Base-by-base conservation (phyloP, 495 filamentous ascomycete species). In the Saxophila tyrrhenica region DNA sequence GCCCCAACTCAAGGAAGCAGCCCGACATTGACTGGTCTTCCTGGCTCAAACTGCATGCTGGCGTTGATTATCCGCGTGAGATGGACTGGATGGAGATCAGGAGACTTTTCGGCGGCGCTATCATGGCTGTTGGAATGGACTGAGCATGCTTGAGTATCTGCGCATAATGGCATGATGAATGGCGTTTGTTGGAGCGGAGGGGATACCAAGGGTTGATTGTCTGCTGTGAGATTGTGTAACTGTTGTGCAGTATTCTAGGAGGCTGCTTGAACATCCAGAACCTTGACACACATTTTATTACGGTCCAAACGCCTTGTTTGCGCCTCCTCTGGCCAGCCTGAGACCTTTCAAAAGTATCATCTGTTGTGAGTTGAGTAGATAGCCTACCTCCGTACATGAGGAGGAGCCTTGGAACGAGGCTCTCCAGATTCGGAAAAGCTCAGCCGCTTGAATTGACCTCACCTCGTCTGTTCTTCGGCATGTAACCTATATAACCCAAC, bases 71-170 rank as follows among this genome's bases (percentile, higher is more conserved):
- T 48, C 55, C 51, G 11, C 29, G 51, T 16, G 59, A 62, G 42
- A 25, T 58, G 24, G 55, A 55, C 1, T 58, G 59, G 59, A 54
- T 58, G 54, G 59, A 62, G 50, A 24, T 62, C 16, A 50, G 51
- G 59, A n/a, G 55, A 23, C 25, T 62, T 10, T 58, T 58, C 39
- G 59, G 55, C 15, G 59, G 59, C 19, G 59, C 23, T 22, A 21
- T 62, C 25, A 62, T 62, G 59, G 41, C 41, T 44, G 41, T 44
- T n/a, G 41, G 41, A 7, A 44, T 44, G 41, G 41, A 44, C 17
- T 44, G 41, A 44, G 15, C 29, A 13, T 35, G 29, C 29, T 35
- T 35, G 29, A 35, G 5, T 35, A 35, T 13, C 13, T 5, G 7
- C 13, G 29, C 29, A 35, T 13, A n/a, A 35, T 35, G 29, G 29